Base-by-base conservation (phyloP, 2,329 filamentous ascomycete genomes). In the Canariomyces notabilis region DNA sequence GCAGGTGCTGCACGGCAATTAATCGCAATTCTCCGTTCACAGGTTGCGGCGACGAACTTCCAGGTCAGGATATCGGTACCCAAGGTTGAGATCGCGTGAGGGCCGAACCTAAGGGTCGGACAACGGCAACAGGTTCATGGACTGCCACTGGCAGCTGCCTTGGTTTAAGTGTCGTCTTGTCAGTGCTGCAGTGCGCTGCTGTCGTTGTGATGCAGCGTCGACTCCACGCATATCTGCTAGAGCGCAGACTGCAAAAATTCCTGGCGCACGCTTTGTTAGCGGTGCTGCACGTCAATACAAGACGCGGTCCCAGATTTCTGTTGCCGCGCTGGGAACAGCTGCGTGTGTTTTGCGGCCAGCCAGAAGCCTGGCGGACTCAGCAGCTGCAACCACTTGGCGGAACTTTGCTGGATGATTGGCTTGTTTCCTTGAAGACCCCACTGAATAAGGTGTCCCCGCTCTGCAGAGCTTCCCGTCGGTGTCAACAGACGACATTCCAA, bases 221-320 rank as follows among this genome's bases (percentile, higher is more conserved):
- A 48, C 47, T 43, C n/a, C 44, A 44, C 16, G 53, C 48, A 54
- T 53, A 37, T 50, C 37, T 46, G 46, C 36, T 50, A 36, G 36
- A 40, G 40, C 33, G 23, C 29, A 16, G 18, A 22, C 45, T 44
- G 4, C 9, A 50, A 50, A 56, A 52, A 50, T 48, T 49, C 38
- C 37, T 18, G 29, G 34, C 21, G 33, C 14, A 16, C 15, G 6
- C 37, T 31, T 35, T 29, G 31, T 37, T 44, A 56, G 58, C 61
- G 63, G n/a, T n/a, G n/a, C n/a, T n/a, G 65, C 66, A 68, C 64
- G 65, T 66, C 65, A 52, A n/a, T n/a, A n/a, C n/a, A n/a, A 54
- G 57, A 66, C 65, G 66, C 65, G 65, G 56, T 61, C 51, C 46
- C n/a, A n/a, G 48, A 41, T 45, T 49, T 40, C 37, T 31, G 35